These are phyloP conservation scores for Russula virescens DNA, from an alignment of 768 basidiomycete genomes.

Conservation along the genomic window DNA sequence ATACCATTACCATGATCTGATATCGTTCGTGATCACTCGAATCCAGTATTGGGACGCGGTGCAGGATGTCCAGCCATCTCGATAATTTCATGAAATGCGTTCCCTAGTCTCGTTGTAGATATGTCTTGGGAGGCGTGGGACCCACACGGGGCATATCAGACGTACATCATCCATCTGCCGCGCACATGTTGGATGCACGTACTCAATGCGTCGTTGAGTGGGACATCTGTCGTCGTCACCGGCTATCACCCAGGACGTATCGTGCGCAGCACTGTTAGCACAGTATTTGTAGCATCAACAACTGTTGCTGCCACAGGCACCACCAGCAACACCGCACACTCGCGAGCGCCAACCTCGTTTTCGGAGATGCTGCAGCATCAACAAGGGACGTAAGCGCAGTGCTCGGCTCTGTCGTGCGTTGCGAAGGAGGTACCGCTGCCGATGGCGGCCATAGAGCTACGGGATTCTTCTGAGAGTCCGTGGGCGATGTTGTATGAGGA, in stretches of 20 bases:
- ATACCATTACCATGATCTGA: too few relatives aligned
- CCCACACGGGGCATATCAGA: conserved; percentile 5
- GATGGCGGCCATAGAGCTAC: conserved; percentile 1
- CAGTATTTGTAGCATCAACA: too few relatives aligned
- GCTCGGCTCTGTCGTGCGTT: background rate
- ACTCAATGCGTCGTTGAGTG: background rate
- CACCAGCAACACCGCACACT: background rate
- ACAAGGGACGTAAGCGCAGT: background rate
- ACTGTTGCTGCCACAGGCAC: background rate
- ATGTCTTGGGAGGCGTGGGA: conserved; percentile 17
- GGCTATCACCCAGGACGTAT: conserved; percentile 15
- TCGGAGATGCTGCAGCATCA: background rate
- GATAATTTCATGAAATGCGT: too few relatives aligned
- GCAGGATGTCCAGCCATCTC: too few relatives aligned
- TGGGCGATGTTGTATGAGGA: conserved; percentile 18
- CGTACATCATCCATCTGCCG: conserved; percentile 8
- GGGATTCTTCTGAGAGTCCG: conserved; percentile 4
- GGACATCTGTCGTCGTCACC: background rate
- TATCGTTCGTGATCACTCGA: too few relatives aligned
- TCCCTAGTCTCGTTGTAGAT: background rate
- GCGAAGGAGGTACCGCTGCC: conserved; percentile 15
- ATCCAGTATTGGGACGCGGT: too few relatives aligned
- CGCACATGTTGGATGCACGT: conserved; percentile 14
- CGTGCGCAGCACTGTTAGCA: background rate
- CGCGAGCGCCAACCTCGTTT: background rate